Evolutionary conservation across 495 filamentous ascomycete genomes (phyloP).

Genomic region (Aspergillus egyptiacus): DNA sequence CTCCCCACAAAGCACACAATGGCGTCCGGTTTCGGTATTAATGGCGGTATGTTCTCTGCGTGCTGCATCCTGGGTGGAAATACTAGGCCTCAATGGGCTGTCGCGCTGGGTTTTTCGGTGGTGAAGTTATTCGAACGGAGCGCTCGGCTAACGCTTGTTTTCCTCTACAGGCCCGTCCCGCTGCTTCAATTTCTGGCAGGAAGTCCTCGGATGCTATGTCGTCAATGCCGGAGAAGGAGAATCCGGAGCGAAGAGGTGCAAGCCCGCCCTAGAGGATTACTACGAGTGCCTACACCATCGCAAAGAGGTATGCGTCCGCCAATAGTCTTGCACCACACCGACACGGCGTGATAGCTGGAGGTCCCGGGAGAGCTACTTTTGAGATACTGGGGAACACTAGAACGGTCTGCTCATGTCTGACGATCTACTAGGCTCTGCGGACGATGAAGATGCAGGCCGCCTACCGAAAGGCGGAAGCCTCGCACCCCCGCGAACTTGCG

Average conservation of each 20-base stretch:
- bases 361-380: background rate
- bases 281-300: slow-evolving; percentile 97
- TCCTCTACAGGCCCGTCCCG: slow-evolving; percentile 64
- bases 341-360: background rate
- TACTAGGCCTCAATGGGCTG: slow-evolving; percentile 4
- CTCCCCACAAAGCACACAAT: slow-evolving; percentile 43
- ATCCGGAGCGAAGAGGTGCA: slow-evolving; percentile 82
- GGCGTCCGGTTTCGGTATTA: slow-evolving; percentile 77
- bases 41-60: slow-evolving; percentile 57
- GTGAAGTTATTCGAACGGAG: slow-evolving; percentile 16
- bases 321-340: background rate
- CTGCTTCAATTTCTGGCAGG: slow-evolving; percentile 99
- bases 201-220: slow-evolving; percentile 83
- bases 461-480: slow-evolving; percentile 74
- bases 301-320: slow-evolving; percentile 71
- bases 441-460: slow-evolving; percentile 73
- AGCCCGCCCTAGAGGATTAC: slow-evolving; percentile 88
- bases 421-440: slow-evolving; percentile 59
- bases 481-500: slow-evolving; percentile 68
- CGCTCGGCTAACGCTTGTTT: slow-evolving; percentile 22
- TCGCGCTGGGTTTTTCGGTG: background rate
- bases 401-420: background rate
- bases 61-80: background rate
- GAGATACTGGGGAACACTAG: background rate
- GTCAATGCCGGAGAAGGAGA: slow-evolving; percentile 71